Evolutionary conservation across 2,329 filamentous ascomycete genomes (phyloP).

Genomic region (Coniochaeta sp.): DNA sequence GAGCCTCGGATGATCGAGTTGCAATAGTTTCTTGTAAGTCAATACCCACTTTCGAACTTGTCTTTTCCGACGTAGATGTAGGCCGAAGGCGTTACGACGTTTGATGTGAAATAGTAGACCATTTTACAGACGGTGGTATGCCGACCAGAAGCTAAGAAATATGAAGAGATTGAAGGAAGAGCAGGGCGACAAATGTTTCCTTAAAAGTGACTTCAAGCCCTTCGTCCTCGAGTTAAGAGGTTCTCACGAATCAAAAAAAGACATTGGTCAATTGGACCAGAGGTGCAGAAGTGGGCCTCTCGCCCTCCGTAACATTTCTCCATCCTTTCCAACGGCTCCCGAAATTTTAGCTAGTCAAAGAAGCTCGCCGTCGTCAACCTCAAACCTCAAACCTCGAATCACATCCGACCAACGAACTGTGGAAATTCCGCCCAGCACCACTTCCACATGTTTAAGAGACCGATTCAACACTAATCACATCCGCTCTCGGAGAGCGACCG

Average conservation of each 20-base stretch:
- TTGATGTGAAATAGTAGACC: constrained; percentile 96
- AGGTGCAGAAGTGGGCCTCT: not conserved
- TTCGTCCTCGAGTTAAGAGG: not conserved
- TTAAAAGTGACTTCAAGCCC: not conserved
- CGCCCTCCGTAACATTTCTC: constrained; percentile 2
- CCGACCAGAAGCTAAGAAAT: not conserved
- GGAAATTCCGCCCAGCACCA: not conserved
- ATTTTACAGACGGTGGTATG: constrained; percentile 36
- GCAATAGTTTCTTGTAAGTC: not conserved
- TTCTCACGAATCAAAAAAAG: not conserved
- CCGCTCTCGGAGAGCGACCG: not conserved
- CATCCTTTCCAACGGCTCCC: not conserved
- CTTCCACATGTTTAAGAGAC: not conserved
- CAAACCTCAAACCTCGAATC: not conserved
- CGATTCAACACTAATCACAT: not conserved
- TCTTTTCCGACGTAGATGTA: constrained; percentile 97
- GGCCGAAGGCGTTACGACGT: constrained; percentile 69
- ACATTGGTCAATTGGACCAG: not conserved
- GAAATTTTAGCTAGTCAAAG: constrained; percentile 3
- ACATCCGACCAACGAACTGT: not conserved
- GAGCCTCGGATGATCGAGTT: not conserved
- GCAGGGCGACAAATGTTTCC: not conserved
- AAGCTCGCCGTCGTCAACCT: not conserved
- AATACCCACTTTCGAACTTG: constrained; percentile 80
- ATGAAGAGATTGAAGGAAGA: not conserved